These are phyloP conservation scores for Eucalyptus tenuipes DNA, from an alignment of 345 rosid genomes.

Conservation along the genomic window DNA sequence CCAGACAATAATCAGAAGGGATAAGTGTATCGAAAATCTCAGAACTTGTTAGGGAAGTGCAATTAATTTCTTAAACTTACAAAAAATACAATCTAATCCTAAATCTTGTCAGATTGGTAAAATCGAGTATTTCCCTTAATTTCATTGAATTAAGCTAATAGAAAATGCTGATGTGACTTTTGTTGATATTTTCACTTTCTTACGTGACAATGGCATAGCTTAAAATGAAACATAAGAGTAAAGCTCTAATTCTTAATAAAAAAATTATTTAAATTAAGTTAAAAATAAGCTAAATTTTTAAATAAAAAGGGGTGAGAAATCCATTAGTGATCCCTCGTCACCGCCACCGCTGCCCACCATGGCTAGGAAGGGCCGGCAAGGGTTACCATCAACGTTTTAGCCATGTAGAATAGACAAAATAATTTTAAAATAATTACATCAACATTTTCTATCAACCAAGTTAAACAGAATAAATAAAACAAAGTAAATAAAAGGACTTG, in stretches of 20 bases:
- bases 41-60: no score
- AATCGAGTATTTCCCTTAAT: accelerated
- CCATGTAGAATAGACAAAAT: accelerated
- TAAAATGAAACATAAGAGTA: no score
- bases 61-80: accelerated
- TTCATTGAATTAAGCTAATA: accelerated
- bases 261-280: no score
- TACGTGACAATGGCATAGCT: accelerated
- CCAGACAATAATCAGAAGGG: accelerated
- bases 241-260: no score
- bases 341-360: no score
- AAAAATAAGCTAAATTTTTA: no score
- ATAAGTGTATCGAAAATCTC: no score
- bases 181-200: no score
- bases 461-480: accelerated
- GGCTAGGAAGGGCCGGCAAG: no score
- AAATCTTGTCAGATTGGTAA: accelerated
- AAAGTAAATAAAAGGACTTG: accelerated
- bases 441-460: no score
- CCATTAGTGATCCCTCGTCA: accelerated
- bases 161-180: accelerated
- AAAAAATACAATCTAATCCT: accelerated
- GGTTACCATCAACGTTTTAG: no score
- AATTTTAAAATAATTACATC: accelerated
- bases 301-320: no score